These are phyloP conservation scores for Blastobotrys chiropterorum DNA, from an alignment of 805 yeast genomes.

Conservation along the genomic window DNA sequence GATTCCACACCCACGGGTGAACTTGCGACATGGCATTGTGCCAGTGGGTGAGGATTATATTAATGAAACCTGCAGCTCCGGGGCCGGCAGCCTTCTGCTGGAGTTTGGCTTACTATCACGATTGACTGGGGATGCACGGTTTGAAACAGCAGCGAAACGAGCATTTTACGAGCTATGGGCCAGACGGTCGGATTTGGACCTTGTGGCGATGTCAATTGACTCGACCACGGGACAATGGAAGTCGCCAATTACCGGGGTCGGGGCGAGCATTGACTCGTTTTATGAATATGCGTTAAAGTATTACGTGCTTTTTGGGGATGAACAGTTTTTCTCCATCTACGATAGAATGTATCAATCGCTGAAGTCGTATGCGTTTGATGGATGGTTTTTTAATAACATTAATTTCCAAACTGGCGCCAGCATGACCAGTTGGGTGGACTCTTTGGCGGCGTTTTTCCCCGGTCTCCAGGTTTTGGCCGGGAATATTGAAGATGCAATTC, in stretches of 20 bases:
- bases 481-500: conserved; percentile 57
- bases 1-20: conserved; percentile 76
- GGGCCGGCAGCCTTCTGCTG: conserved; percentile 75
- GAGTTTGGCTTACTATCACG: conserved; percentile 74
- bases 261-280: conserved; percentile 88
- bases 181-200: conserved; percentile 50
- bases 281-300: conserved; percentile 83
- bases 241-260: conserved; percentile 66
- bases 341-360: conserved; percentile 46
- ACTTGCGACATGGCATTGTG: conserved; percentile 49
- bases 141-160: conserved; percentile 52
- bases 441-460: conserved; percentile 82
- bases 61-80: conserved; percentile 77
- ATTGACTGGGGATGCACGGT: conserved; percentile 66
- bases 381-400: conserved; percentile 53
- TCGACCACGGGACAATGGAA: conserved; percentile 51
- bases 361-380: conserved; percentile 40
- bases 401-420: conserved; percentile 46
- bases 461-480: conserved; percentile 80
- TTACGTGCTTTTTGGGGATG: conserved; percentile 64
- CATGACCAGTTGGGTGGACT: conserved; percentile 69
- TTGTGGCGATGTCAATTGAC: conserved; percentile 74
- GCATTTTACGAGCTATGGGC: conserved; percentile 72
- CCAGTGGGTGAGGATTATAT: conserved; percentile 17
- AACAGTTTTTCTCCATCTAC: conserved; percentile 50